Percentiles rank a stretch among this genome's conserved stretches.
Conservation (phyloP, 306 rosid species). For the Acacia confusa region DNA sequence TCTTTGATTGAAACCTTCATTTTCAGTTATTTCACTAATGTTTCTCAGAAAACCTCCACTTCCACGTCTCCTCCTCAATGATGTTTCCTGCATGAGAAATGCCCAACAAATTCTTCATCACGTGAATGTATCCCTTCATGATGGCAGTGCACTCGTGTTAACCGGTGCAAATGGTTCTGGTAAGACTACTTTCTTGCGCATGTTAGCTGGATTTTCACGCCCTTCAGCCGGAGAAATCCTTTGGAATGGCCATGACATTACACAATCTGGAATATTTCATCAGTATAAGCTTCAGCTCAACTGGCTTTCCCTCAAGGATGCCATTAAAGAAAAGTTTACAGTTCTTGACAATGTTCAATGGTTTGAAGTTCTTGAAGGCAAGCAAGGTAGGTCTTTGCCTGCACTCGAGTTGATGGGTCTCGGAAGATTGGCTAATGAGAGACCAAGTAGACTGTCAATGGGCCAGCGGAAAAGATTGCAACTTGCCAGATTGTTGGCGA, state of each 20-base stretch:
- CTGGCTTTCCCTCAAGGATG: constrained; percentile 86
- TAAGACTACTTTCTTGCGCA: constrained; percentile 80
- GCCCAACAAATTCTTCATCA: constrained; percentile 79
- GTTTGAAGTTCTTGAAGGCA: constrained; percentile 83
- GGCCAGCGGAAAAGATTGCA: constrained; percentile 88
- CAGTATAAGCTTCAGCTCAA: constrained; percentile 91
- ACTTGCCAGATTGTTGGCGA: constrained; percentile 81
- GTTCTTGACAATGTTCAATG: constrained; percentile 69
- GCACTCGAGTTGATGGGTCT: constrained; percentile 88
- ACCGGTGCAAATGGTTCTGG: constrained; percentile 87
- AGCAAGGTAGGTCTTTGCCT: constrained; percentile 68
- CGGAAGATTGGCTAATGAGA: constrained; percentile 72
- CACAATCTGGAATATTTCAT: constrained; percentile 69
- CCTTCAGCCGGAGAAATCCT: constrained; percentile 86
- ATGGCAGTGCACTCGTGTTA: constrained; percentile 78
- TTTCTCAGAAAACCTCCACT: constrained; percentile 52
- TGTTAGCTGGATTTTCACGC: constrained; percentile 87
- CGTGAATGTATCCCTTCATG: constrained; percentile 74
- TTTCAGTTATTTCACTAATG: constrained; percentile 46
- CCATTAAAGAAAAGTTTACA: constrained; percentile 51
- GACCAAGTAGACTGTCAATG: constrained; percentile 79
- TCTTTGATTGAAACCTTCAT: not conserved
- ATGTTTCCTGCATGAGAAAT: constrained; percentile 91
- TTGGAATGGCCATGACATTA: constrained; percentile 85
- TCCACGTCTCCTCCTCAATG: constrained; percentile 76